Conservation (phyloP, 768 basidiomycete genomes). For the Tylopilus subfusipes region DNA sequence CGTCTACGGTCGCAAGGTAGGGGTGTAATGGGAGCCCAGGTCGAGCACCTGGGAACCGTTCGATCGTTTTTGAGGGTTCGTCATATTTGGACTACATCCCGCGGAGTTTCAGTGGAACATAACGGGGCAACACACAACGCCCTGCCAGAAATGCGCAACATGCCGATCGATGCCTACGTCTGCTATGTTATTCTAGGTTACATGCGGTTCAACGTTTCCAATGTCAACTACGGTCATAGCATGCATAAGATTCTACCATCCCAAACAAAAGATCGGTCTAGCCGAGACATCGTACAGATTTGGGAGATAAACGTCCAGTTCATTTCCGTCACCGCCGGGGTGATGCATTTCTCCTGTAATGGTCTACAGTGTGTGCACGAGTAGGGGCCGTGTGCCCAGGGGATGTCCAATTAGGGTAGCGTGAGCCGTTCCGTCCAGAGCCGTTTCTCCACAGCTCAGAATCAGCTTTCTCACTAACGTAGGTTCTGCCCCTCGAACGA, state of each 20-base stretch:
- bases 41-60: slow-evolving; percentile 16
- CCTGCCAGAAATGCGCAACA: no score
- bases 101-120: slow-evolving; percentile 14
- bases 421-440: slow-evolving; percentile 21
- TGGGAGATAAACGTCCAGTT: slow-evolving; percentile 7
- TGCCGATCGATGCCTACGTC: background rate
- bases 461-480: slow-evolving; percentile 27
- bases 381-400: slow-evolving; percentile 19
- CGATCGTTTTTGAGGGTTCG: slow-evolving; percentile 6
- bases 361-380: slow-evolving; percentile 32
- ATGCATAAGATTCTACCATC: slow-evolving; percentile 13
- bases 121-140: background rate
- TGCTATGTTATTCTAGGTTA: slow-evolving; percentile 10
- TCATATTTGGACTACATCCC: slow-evolving; percentile 13
- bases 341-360: slow-evolving; percentile 41
- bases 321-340: slow-evolving; percentile 40
- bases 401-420: slow-evolving; percentile 19
- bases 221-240: slow-evolving; percentile 15
- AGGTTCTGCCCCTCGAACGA: slow-evolving; percentile 35
- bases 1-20: slow-evolving; percentile 5
- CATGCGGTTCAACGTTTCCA: slow-evolving; percentile 6
- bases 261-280: slow-evolving; percentile 11
- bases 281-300: slow-evolving; percentile 6
- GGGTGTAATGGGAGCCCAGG: slow-evolving; percentile 2
- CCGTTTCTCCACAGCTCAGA: slow-evolving; percentile 20